phyloP scores from a whole-genome alignment of 306 rosid species.

The Argentina anserina region DNA sequence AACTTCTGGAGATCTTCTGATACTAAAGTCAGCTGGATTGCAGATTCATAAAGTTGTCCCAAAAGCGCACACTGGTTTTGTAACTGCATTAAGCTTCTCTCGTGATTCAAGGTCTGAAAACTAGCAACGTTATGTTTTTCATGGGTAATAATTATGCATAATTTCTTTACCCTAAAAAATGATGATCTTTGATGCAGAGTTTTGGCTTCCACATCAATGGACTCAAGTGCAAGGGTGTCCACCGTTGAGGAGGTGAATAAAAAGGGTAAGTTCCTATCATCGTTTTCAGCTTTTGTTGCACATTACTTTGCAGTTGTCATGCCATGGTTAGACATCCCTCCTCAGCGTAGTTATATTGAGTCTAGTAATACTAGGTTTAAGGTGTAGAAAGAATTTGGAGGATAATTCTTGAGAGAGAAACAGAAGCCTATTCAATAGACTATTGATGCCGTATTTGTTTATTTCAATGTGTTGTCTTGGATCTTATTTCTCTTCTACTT shows the following conservation, averaged over 20 bases:
- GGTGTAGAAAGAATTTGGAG: neutral
- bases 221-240: constrained; percentile 79
- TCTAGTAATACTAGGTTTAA: neutral
- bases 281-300: constrained; percentile 13
- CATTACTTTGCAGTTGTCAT: constrained; percentile 6
- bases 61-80: constrained; percentile 82
- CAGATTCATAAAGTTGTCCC: constrained; percentile 49
- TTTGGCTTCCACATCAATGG: constrained; percentile 85
- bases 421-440: neutral
- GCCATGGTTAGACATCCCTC: constrained; percentile 16
- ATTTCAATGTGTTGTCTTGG: neutral
- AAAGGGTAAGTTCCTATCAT: constrained; percentile 45
- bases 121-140: constrained; percentile 4
- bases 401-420: neutral
- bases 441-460: neutral
- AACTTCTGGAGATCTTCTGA: constrained; percentile 60
- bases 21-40: constrained; percentile 64
- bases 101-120: constrained; percentile 75
- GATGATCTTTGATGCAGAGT: constrained; percentile 44
- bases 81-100: constrained; percentile 80
- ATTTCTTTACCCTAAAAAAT: constrained; percentile 6
- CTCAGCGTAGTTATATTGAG: neutral
- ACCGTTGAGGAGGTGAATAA: constrained; percentile 50
- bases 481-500: neutral
- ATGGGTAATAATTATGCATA: constrained; percentile 6